Base-by-base conservation (phyloP, 2,329 filamentous ascomycete genomes). In the Botryosphaeria agaves region DNA sequence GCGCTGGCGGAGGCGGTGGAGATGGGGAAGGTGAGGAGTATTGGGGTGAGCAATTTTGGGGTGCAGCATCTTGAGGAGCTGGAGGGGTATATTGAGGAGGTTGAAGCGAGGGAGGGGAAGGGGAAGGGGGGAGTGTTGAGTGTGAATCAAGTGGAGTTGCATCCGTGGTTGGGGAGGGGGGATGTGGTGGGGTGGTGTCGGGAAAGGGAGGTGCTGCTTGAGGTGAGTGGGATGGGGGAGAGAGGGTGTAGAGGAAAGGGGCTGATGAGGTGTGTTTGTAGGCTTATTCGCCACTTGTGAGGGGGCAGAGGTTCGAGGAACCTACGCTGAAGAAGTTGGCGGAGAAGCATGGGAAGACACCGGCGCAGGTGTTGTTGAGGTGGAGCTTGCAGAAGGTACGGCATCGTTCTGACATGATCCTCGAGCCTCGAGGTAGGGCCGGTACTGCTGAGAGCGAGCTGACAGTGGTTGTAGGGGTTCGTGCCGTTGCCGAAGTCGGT, bases 81-180 rank as follows among this genome's bases (percentile, higher is more conserved):
- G 8, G 64, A 68, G 42, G 40, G 50, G 32, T 67, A 57, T 45
- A 66, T 66, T 44, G 56, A 61, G 41, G 68, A 75, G 48, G 64
- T 75, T 1, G 75, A 79, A 43, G 69, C 71, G 49, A 64, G 67
- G 26, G 64, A 72, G 27, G 71, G 69, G 1, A 56, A 60, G 34
- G 75, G 73, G 7, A 74, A 71, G 40, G 69, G 66, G 3, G 81
- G 81, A 15, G 59, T 81, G 24, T 66, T 93, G 44, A 78, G 75
- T 36, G 78, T 93, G 21, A 84, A 82, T 24, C 85, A 93, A 55
- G 83, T 78, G 54, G 85, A 94, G 55, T 58, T 94, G 7, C 85
- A 94, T 53, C 85, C 85, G 1, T 94, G 83, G 84, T 70, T 84
- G 25, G 64, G 73, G 6, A 65, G 84, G n/a, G 58, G 64, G 14